Conservation (phyloP, 257 asterid genomes). For the Gentiana straminea region DNA sequence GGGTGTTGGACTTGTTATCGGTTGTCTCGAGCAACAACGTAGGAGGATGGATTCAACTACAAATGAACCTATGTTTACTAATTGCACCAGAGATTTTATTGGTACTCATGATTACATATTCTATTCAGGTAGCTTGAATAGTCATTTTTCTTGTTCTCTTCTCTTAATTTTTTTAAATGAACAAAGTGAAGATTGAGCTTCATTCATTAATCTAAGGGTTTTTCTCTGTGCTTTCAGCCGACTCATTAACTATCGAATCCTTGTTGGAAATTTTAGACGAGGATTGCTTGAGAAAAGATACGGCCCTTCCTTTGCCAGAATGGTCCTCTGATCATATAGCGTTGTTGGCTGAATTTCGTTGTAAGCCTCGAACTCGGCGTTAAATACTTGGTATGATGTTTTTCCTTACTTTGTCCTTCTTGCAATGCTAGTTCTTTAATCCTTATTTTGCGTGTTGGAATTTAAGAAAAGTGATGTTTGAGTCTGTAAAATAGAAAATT, state of each 20-base stretch:
- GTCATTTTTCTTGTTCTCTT: too few species aligned
- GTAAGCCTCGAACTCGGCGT: constrained; percentile 72
- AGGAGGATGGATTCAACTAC: constrained; percentile 80
- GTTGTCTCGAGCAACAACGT: constrained; percentile 55
- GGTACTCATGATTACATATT: constrained; percentile 96
- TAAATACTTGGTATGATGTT: constrained; percentile 31
- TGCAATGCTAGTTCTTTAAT: neutral
- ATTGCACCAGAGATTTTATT: constrained; percentile 87
- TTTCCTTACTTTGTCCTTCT: neutral
- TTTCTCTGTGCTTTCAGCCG: constrained; percentile 44
- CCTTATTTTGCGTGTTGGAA: neutral
- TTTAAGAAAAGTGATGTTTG: neutral
- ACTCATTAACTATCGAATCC: constrained; percentile 80
- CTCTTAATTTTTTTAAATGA: too few species aligned
- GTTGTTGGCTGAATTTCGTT: constrained; percentile 86
- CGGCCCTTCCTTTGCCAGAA: constrained; percentile 96
- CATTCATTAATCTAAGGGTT: neutral
- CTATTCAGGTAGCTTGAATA: constrained; percentile 58
- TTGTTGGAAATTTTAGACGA: constrained; percentile 93
- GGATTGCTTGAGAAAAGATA: constrained; percentile 85
- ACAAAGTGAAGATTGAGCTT: too few species aligned
- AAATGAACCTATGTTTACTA: constrained; percentile 83
- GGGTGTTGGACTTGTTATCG: constrained; percentile 38
- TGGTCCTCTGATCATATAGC: constrained; percentile 99
- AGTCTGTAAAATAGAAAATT: too few species aligned